phyloP scores from a whole-genome alignment of 768 basidiomycete species.

The Russula foetens region DNA sequence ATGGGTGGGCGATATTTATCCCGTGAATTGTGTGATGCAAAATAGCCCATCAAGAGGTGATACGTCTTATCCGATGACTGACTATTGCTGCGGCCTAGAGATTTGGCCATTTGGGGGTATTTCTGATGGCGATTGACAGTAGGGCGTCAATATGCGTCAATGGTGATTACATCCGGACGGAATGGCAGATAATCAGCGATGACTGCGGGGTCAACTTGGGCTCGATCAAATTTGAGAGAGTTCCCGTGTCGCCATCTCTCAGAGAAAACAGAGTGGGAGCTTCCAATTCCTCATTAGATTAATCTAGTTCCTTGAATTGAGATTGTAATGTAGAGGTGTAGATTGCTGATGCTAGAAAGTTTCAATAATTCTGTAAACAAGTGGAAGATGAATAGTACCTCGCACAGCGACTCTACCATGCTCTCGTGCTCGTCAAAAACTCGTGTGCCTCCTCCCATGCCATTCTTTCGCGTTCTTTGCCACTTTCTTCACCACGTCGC shows the following conservation, averaged over 20 bases:
- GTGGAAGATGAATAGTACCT: no score
- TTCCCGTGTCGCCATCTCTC: no score
- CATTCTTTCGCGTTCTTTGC: slow-evolving; percentile 77
- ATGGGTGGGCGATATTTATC: slow-evolving; percentile 3
- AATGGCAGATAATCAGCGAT: not conserved
- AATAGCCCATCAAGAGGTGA: not conserved
- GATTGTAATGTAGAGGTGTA: no score
- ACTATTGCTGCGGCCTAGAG: not conserved
- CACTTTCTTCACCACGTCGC: slow-evolving; percentile 41
- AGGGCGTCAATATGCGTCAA: no score
- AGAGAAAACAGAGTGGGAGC: no score
- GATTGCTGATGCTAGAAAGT: no score
- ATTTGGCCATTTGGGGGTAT: not conserved
- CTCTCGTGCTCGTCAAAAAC: slow-evolving; percentile 21
- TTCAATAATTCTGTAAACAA: no score
- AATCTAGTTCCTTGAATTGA: no score
- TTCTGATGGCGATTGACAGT: no score
- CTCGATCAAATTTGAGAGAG: no score
- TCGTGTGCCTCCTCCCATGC: slow-evolving; percentile 49
- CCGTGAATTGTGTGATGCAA: not conserved
- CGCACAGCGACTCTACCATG: not conserved
- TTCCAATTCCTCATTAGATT: no score
- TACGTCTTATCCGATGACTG: not conserved
- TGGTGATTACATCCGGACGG: not conserved
- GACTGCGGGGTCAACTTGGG: not conserved